Evolutionary conservation across 805 yeast genomes (phyloP).

Genomic region (Yarrowia yakushimensis): DNA sequence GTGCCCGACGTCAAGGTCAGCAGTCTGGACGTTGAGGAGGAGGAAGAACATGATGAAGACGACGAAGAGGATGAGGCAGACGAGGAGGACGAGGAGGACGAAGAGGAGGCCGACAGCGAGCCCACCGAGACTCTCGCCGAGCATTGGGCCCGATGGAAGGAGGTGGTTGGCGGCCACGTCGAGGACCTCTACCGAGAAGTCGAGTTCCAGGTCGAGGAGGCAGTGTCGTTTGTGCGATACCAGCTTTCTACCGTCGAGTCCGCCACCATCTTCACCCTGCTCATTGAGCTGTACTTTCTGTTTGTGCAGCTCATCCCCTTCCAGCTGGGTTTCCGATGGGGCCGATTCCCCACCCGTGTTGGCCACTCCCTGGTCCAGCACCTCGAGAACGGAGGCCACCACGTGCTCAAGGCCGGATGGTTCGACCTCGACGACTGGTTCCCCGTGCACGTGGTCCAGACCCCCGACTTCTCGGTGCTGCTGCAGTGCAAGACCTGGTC

Average conservation of each 20-base stretch:
- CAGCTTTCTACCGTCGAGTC: conserved; percentile 15
- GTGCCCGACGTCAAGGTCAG: background rate
- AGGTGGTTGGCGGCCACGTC: conserved; percentile 31
- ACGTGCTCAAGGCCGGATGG: conserved; percentile 24
- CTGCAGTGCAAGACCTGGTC: conserved; percentile 30
- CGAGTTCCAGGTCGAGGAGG: conserved; percentile 25
- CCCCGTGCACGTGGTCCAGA: conserved; percentile 22
- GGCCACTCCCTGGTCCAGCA: conserved; percentile 23
- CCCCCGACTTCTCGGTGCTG: conserved; percentile 28
- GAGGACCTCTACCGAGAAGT: conserved; percentile 29
- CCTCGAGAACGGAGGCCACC: conserved; percentile 6
- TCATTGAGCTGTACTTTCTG: conserved; percentile 7
- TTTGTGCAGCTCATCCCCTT: conserved; percentile 15
- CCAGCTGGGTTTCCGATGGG: conserved; percentile 26
- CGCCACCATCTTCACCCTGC: conserved; percentile 1
- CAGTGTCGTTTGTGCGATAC: conserved; percentile 23
- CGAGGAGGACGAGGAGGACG: conserved; percentile 31
- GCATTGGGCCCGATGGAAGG: conserved; percentile 31
- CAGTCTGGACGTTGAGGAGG: conserved; percentile 18
- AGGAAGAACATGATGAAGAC: conserved; percentile 15
- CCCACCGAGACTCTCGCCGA: conserved; percentile 24
- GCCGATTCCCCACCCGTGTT: conserved; percentile 21
- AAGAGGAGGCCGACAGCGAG: conserved; percentile 30
- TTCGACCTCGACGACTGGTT: conserved; percentile 24
- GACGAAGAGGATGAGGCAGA: conserved; percentile 29